Percentiles rank a stretch among this genome's conserved stretches.
phyloP scores from a whole-genome alignment of 305 asterid species.

The Fraxinus xanthoxyloides region DNA sequence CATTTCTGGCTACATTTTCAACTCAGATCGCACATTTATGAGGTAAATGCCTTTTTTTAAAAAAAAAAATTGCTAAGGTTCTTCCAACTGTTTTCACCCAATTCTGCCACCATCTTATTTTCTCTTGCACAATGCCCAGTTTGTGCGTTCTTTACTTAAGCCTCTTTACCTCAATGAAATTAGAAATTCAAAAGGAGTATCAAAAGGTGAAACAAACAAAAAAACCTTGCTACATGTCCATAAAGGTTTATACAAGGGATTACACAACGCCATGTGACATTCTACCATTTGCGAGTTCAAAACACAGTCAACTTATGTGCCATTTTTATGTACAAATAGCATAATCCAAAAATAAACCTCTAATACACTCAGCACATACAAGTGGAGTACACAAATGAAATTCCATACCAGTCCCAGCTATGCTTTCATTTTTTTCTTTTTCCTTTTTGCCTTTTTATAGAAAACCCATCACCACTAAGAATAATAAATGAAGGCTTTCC shows the following conservation, averaged over 20 bases:
- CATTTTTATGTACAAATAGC: too few relatives aligned
- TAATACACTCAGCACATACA: background rate
- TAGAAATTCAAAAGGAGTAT: background rate
- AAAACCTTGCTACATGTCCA: too few relatives aligned
- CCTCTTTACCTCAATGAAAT: background rate
- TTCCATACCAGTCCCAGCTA: constrained; percentile 4
- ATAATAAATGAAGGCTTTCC: background rate
- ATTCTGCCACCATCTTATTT: background rate
- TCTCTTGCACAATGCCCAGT: background rate
- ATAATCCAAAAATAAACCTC: background rate
- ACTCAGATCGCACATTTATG: background rate
- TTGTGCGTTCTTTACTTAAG: background rate
- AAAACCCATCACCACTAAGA: background rate
- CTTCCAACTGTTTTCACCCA: background rate
- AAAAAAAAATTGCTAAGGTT: background rate
- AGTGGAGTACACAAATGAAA: background rate
- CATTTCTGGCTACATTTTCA: background rate
- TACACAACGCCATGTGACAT: too few relatives aligned
- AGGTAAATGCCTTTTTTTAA: background rate
- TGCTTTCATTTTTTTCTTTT: background rate
- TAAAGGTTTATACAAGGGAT: too few relatives aligned
- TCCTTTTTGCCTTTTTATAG: background rate
- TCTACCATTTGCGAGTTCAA: too few relatives aligned
- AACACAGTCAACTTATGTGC: too few relatives aligned
- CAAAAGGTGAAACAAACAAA: background rate